These are phyloP conservation scores for Plasmodium malariae DNA, from an alignment of 169 alveolate species.

Conservation along the genomic window DNA sequence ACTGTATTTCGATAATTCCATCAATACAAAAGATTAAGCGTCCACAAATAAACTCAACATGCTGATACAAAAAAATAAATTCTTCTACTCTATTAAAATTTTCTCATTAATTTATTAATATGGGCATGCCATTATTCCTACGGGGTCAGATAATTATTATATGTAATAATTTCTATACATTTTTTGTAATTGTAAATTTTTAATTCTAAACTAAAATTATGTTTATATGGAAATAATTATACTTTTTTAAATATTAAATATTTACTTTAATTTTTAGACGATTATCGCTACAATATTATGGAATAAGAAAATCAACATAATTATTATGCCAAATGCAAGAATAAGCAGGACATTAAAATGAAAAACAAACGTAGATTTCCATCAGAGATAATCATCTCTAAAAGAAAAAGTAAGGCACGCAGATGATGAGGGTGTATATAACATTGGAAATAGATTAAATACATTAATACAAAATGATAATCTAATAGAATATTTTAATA, in stretches of 20 bases:
- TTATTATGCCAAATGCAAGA: neutral
- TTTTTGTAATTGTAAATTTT: too few species aligned
- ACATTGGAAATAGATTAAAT: neutral
- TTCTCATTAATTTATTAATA: neutral
- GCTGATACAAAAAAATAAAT: neutral
- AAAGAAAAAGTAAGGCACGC: too few species aligned
- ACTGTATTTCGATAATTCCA: neutral
- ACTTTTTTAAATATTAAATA: too few species aligned
- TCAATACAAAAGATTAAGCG: neutral
- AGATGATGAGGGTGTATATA: neutral
- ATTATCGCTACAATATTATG: neutral
- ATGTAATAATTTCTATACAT: too few species aligned
- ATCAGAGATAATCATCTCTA: neutral
- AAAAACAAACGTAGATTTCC: too few species aligned
- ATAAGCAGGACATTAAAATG: neutral
- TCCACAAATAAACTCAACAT: neutral
- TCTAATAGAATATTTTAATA: too few species aligned
- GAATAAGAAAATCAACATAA: neutral
- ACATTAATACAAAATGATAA: neutral
- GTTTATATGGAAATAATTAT: too few species aligned
- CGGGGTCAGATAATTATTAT: neutral
- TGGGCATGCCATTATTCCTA: neutral
- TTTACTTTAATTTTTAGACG: neutral
- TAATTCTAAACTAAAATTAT: too few species aligned
- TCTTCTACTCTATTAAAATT: neutral